Percentiles rank a stretch among this genome's conserved stretches.
Evolutionary conservation across 1,139 yeast species (phyloP).

Genomic region (Scheffersomyces parashehatae): DNA sequence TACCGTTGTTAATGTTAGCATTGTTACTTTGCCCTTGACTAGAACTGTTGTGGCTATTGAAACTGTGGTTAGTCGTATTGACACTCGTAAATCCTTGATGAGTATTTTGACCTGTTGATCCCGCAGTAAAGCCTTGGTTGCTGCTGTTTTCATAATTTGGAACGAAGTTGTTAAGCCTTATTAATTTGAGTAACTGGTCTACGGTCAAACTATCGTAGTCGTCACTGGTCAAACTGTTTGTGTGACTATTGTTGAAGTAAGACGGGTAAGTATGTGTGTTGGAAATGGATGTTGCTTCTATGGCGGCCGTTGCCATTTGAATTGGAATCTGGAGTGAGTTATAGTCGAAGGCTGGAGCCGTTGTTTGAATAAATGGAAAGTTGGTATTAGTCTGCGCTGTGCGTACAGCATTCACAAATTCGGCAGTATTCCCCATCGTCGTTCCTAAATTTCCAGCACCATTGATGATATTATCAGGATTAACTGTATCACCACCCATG

Average conservation of each 20-base stretch:
- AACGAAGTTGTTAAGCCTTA: slow-evolving; percentile 15
- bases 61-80: slow-evolving; percentile 1
- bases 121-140: too few relatives aligned
- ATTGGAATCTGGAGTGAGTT: slow-evolving; percentile 5
- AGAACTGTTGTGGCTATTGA: not conserved
- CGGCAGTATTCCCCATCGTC: not conserved
- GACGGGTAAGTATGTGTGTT: slow-evolving; percentile 11
- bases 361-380: slow-evolving; percentile 2
- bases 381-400: not conserved
- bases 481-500: too few relatives aligned
- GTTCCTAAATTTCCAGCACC: not conserved
- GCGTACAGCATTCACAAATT: not conserved
- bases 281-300: slow-evolving; percentile 15
- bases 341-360: not conserved
- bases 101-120: too few relatives aligned
- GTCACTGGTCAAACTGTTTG: slow-evolving; percentile 35
- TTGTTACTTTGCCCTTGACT: not conserved
- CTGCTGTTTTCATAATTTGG: not conserved
- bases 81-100: too few relatives aligned
- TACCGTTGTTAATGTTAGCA: slow-evolving; percentile 1
- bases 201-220: slow-evolving; percentile 41
- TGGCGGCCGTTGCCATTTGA: slow-evolving; percentile 18
- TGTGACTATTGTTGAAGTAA: slow-evolving; percentile 22
- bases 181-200: slow-evolving; percentile 40
- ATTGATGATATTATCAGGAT: too few relatives aligned